Base-by-base conservation (phyloP, 2,329 filamentous ascomycete genomes). In the Diaporthe vexans region DNA sequence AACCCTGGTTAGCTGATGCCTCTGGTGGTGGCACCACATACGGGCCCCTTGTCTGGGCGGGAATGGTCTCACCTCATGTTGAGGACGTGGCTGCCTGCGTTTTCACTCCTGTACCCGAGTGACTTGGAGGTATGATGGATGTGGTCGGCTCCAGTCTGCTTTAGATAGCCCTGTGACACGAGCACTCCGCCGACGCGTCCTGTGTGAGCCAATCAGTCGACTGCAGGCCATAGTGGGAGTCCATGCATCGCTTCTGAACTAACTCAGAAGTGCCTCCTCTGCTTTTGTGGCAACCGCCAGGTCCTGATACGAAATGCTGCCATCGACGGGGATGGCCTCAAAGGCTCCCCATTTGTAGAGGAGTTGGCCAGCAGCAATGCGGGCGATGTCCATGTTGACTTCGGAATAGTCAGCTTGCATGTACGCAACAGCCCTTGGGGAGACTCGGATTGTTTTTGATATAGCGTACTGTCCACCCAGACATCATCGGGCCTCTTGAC, bases 261-360 rank as follows among this genome's bases (percentile, higher is more conserved):
- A 3, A 71, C 69, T 61, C n/a, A 71, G 19, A 26, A 61, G 43
- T 3, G 56, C 56, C 69, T 71, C 69, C 19, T 79, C 76, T 8
- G 76, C 75, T 9, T 76, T 54, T 0, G 77, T 58, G 24, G 57
- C 74, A 9, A 10, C 37, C 0, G 79, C 78, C 19, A 80, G 72
- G 9, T 76, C 75, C 11, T 70, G 29, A 10, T 78, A 78, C 10
- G 77, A 76, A 35, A 79, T 78, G 33, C 54, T 65, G 21, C 65
- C 75, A 5, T 75, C 13, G 26, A 71, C 26, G 0, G 79, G 79
- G 21, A 80, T 77, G 10, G 68, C 52, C 26, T 79, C 77, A 29
- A 80, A 79, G 1, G 71, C 78, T 4, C 75, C 72, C 79, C 79
- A 80, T 46, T 78, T 75, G 24, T 74, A 65, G 59, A 79, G 80